phyloP scores from a whole-genome alignment of 2,329 filamentous ascomycete genomes.

The Talaromyces islandicus region DNA sequence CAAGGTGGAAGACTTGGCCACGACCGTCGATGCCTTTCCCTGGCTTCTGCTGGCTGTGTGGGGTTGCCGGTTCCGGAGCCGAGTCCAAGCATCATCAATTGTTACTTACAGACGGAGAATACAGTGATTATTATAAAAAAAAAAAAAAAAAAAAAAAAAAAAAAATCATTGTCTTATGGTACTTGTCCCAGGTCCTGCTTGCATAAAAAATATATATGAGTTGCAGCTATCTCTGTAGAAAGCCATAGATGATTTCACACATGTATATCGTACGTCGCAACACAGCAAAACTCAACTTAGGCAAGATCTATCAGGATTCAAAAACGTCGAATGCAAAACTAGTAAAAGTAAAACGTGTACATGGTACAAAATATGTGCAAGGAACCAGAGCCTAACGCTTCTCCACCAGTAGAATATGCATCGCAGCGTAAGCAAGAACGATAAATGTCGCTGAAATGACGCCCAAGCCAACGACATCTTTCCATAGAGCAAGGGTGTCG shows the following conservation, averaged over 20 bases:
- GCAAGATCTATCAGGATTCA: not conserved
- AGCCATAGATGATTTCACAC: not conserved
- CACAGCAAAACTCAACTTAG: not conserved
- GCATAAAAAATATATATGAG: not conserved
- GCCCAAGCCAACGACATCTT: constrained; percentile 72
- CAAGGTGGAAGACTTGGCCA: not conserved
- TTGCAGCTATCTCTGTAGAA: not conserved
- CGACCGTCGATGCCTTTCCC: not conserved
- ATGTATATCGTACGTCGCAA: not conserved
- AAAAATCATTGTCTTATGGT: too few species aligned
- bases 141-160: too few species aligned
- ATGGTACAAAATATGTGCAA: constrained; percentile 16
- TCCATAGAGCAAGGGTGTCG: constrained; percentile 78
- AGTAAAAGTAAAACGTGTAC: not conserved
- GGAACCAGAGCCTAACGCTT: constrained; percentile 54
- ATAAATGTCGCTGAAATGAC: constrained; percentile 80
- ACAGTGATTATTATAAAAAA: too few species aligned
- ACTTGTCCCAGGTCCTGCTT: too few species aligned
- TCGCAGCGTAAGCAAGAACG: constrained; percentile 78
- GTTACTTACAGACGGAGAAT: too few species aligned
- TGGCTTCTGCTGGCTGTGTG: not conserved
- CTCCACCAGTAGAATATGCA: constrained; percentile 92
- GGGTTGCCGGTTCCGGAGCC: not conserved
- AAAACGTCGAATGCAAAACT: not conserved
- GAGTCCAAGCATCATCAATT: not conserved